Conservation (phyloP, 257 asterid genomes). For the Sherardia arvensis region DNA sequence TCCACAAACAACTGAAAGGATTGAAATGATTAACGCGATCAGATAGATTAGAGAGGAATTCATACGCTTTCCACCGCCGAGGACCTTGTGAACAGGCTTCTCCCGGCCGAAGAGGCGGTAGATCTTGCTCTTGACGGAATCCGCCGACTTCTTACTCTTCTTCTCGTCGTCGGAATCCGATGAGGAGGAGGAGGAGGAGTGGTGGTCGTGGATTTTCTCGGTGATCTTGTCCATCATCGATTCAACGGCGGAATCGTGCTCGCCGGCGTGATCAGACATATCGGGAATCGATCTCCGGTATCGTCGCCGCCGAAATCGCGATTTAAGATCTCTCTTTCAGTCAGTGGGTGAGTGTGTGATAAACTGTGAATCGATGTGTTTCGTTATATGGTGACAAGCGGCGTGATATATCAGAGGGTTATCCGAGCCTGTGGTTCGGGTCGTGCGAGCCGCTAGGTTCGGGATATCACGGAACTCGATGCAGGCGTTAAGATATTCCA, state of each 20-base stretch:
- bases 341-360: not conserved
- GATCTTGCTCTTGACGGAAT: constrained; percentile 52
- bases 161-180: constrained; percentile 56
- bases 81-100: constrained; percentile 67
- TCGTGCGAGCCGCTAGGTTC: constrained; percentile 12
- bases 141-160: constrained; percentile 34
- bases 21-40: not conserved
- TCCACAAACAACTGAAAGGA: not conserved
- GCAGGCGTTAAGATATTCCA: constrained; percentile 7
- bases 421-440: constrained; percentile 31
- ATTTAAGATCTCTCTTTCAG: not conserved
- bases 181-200: constrained; percentile 70
- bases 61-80: constrained; percentile 94
- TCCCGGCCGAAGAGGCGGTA: constrained; percentile 90
- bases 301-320: constrained; percentile 24
- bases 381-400: not conserved
- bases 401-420: constrained; percentile 8
- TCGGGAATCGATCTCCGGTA: constrained; percentile 27
- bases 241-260: constrained; percentile 45
- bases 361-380: constrained; percentile 3
- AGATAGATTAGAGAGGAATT: not conserved
- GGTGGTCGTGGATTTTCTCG: constrained; percentile 51
- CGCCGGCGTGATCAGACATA: constrained; percentile 66
- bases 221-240: constrained; percentile 63
- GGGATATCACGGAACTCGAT: constrained; percentile 20